Conservation (phyloP, 208 protist species). For the Naegleria fowleri region DNA sequence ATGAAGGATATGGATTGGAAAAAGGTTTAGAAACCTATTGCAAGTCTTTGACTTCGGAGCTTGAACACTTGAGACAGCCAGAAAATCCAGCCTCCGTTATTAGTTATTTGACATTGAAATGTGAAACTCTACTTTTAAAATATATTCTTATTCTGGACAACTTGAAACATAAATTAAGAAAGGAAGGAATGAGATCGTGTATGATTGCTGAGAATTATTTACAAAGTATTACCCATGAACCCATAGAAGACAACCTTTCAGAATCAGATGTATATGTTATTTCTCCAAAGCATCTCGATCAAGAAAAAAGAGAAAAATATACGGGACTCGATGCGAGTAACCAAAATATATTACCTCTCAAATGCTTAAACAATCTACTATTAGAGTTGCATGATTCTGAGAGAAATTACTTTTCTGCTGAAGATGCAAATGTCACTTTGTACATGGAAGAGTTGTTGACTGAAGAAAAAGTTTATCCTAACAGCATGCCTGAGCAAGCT, state of each 20-base stretch:
- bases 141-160: background rate
- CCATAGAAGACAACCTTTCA: background rate
- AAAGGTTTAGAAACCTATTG: background rate
- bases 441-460: constrained; percentile 11
- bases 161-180: background rate
- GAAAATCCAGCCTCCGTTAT: background rate
- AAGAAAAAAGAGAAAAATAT: background rate
- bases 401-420: constrained; percentile 22
- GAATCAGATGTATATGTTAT: background rate
- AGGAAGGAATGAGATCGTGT: background rate
- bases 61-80: background rate
- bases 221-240: background rate
- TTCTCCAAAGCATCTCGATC: background rate
- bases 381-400: background rate
- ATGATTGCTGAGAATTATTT: background rate
- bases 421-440: background rate
- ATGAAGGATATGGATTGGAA: background rate
- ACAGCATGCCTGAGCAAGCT: constrained; percentile 11
- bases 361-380: background rate
- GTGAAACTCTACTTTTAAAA: background rate
- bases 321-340: background rate
- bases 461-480: constrained; percentile 24
- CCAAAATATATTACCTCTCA: background rate
- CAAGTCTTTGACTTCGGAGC: background rate
- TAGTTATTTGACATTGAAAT: background rate